Conservation (phyloP, 2,329 filamentous ascomycete genomes). For the Exophiala oligosperma region DNA sequence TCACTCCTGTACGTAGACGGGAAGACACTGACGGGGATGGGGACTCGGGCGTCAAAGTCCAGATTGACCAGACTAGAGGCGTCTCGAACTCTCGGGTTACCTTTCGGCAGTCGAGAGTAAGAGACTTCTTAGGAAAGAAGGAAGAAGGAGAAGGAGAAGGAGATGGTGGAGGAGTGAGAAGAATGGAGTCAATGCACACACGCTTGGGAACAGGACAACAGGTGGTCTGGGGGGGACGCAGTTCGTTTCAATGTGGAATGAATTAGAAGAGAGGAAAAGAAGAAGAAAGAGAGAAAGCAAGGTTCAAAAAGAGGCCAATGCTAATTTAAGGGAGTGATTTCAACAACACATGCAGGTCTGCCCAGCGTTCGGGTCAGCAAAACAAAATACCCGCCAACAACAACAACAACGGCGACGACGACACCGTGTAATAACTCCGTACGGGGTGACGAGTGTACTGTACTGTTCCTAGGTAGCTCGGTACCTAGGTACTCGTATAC, state of each 20-base stretch:
- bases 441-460: too few relatives aligned
- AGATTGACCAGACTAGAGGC: conserved; percentile 29
- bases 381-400: too few relatives aligned
- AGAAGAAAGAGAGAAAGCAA: not conserved
- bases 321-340: not conserved
- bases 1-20: conserved; percentile 92
- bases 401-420: too few relatives aligned
- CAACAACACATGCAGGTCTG: not conserved
- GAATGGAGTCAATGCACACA: not conserved
- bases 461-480: too few relatives aligned
- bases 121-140: conserved; percentile 1
- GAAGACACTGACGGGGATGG: conserved; percentile 99
- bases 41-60: conserved; percentile 67
- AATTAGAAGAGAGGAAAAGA: conserved; percentile 3
- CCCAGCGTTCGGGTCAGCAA: not conserved
- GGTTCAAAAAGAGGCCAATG: not conserved
- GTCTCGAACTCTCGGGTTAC: conserved; percentile 32
- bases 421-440: too few relatives aligned
- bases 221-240: not conserved
- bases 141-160: not conserved
- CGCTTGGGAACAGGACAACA: not conserved
- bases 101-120: conserved; percentile 34
- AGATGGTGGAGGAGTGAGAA: not conserved
- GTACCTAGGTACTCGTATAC: too few relatives aligned
- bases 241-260: not conserved